Evolutionary conservation across 352 stramenopile species (phyloP), one percentile per base, ranked within the genome.

Genomic region (Phytopythium cucurbitacearum): DNA sequence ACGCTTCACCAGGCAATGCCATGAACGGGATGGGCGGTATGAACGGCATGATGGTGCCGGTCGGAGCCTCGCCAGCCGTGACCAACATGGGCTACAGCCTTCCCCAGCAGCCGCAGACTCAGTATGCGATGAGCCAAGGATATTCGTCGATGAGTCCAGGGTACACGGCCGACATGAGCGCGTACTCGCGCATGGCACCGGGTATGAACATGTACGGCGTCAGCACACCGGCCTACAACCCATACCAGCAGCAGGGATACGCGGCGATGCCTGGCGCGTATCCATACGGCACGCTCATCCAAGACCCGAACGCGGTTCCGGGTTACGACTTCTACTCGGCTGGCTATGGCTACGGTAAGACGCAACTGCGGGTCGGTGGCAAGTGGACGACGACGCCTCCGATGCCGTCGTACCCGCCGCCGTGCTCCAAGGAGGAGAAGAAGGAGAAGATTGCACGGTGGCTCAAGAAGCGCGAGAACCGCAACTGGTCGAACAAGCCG

Each of bases 401-500:
- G 2, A 89, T 89, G 80, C 80, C 77, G 32, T 87, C 80, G 55
- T 91, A 87, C 44, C 80, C 80, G 16, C 77, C 77, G 9, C 69
- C 81, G 40, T 91, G 80, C 49, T 92, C 82, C 0, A 84, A 83
- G 46, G 80, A 92, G 56, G 82, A 92, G 54, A 92, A 91, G 64
- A 90, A 86, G 50, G 80, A 89, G 63, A 90, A 90, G 60, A 90
- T 92, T 47, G 76, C 77, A 5, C 80, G 79, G 51, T 92, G 82
- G 82, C 64, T 92, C 53, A 91, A 88, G 65, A 92, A 92, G 56
- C 80, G 82, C 36, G 82, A 89, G 62, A 84, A 81, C 56, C 77
- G 82, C 21, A 91, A 92, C 65, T 92, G 80, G 80, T 90, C 79
- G 28, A 92, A 89, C 62, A 92, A 92, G 45, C 80, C 82, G 28